Conservation (phyloP, 2,329 filamentous ascomycete species). For the Paramyrothecium sp. region DNA sequence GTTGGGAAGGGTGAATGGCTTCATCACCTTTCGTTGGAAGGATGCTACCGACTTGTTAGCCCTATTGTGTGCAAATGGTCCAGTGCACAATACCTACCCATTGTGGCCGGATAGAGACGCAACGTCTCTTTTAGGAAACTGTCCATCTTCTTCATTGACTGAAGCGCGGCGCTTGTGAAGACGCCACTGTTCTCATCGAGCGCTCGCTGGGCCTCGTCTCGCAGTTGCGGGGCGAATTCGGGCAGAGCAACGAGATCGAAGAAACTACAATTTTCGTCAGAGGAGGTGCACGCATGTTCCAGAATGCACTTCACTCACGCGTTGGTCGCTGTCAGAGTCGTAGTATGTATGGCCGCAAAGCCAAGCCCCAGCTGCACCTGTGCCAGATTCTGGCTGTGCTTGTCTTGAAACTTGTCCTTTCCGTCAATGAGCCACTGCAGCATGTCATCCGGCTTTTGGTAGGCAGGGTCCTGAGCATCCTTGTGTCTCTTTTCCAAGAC, state of each 20-base stretch:
- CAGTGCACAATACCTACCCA: conserved; percentile 24
- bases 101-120: conserved; percentile 24
- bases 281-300: background rate
- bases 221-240: background rate
- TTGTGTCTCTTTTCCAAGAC: conserved; percentile 28
- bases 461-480: conserved; percentile 1
- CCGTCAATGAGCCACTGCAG: conserved; percentile 44
- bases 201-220: background rate
- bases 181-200: conserved; percentile 18
- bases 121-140: conserved; percentile 38
- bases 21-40: conserved; percentile 49
- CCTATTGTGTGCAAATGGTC: background rate
- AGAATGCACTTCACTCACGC: conserved; percentile 23
- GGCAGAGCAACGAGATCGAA: conserved; percentile 4
- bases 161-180: conserved; percentile 31
- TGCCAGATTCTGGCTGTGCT: conserved; percentile 34
- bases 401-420: conserved; percentile 28
- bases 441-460: conserved; percentile 43
- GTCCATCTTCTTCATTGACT: conserved; percentile 37
- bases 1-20: conserved; percentile 51
- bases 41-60: conserved; percentile 25
- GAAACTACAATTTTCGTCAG: background rate
- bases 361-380: conserved; percentile 40
- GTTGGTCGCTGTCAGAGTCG: conserved; percentile 42
- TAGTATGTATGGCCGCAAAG: conserved; percentile 53